Evolutionary conservation across 331 rosid species (phyloP).

Genomic region (Malus hybrid): DNA sequence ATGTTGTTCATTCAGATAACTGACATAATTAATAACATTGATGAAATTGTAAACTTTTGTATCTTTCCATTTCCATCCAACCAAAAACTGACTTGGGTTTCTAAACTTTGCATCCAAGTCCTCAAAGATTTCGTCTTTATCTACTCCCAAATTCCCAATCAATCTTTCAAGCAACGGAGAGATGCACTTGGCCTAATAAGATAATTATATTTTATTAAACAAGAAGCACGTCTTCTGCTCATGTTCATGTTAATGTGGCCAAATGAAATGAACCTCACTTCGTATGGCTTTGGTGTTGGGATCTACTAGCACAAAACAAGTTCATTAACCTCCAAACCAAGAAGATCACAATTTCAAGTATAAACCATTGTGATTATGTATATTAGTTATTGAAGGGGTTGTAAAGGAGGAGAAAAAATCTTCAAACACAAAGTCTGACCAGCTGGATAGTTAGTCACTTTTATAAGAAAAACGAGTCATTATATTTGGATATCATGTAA

Average conservation of each 20-base stretch:
- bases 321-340: neutral
- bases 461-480: too few relatives aligned
- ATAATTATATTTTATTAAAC: neutral
- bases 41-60: neutral
- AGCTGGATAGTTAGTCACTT: too few relatives aligned
- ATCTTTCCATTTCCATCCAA: neutral
- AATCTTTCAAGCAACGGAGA: conserved; percentile 14
- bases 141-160: neutral
- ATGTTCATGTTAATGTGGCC: neutral
- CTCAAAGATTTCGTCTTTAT: neutral
- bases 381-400: too few relatives aligned
- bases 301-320: neutral
- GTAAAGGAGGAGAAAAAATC: too few relatives aligned
- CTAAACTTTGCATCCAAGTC: conserved; percentile 14
- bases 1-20: neutral
- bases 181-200: conserved; percentile 24
- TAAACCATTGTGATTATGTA: neutral
- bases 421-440: too few relatives aligned
- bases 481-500: too few relatives aligned
- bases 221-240: neutral
- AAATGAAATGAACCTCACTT: neutral
- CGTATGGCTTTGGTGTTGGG: conserved; percentile 8
- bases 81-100: conserved; percentile 14
- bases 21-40: neutral
- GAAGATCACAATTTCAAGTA: neutral